phyloP scores from a whole-genome alignment of 2,329 filamentous ascomycete genomes.

The Ophiocordyceps polyrhachis-furcata region DNA sequence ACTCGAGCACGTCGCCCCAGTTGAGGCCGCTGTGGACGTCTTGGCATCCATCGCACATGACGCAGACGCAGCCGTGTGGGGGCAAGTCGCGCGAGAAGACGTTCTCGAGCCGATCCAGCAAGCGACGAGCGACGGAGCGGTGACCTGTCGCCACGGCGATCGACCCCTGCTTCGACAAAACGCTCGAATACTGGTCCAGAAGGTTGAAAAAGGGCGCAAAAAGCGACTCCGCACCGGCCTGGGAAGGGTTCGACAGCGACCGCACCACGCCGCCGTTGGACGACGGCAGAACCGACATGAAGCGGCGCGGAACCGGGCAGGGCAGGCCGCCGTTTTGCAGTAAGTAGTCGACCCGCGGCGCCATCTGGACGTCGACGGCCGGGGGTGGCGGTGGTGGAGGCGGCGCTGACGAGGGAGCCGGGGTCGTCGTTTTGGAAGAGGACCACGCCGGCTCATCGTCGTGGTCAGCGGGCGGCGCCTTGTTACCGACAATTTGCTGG shows the following conservation, averaged over 20 bases:
- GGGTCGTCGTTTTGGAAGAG: constrained; percentile 20
- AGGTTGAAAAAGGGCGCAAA: constrained; percentile 72
- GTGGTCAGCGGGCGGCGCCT: constrained; percentile 8
- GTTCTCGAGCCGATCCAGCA: constrained; percentile 79
- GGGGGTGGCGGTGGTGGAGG: constrained; percentile 50
- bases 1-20: constrained; percentile 90
- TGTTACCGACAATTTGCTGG: constrained; percentile 19
- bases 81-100: constrained; percentile 90
- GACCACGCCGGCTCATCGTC: constrained; percentile 2
- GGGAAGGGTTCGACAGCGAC: constrained; percentile 43
- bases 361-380: constrained; percentile 47
- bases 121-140: constrained; percentile 73
- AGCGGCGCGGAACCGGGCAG: constrained; percentile 50
- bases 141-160: constrained; percentile 91
- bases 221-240: constrained; percentile 49
- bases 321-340: constrained; percentile 72
- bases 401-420: constrained; percentile 17
- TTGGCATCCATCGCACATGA: constrained; percentile 53
- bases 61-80: constrained; percentile 63
- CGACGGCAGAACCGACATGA: constrained; percentile 46
- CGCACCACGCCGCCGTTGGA: constrained; percentile 30
- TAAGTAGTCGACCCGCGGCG: constrained; percentile 79
- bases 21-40: constrained; percentile 57
- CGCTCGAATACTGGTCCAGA: constrained; percentile 68
- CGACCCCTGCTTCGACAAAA: constrained; percentile 70